Conservation (phyloP, 73 alveolate genomes). For the Breviolum minutum region DNA sequence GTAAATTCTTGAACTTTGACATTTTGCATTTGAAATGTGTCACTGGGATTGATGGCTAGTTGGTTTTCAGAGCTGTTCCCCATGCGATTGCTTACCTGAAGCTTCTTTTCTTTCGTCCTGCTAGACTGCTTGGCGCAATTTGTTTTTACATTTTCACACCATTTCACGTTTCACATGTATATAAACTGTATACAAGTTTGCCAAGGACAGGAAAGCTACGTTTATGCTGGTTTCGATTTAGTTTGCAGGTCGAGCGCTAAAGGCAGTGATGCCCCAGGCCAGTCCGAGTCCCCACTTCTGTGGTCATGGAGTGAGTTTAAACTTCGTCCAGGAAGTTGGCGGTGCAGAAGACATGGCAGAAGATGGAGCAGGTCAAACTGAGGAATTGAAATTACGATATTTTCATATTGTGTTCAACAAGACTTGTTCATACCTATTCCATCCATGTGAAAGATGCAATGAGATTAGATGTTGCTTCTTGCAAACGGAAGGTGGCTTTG, state of each 20-base stretch:
- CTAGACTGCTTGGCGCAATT: background rate
- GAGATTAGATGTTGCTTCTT: background rate
- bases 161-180: no score
- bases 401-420: background rate
- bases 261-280: constrained; percentile 38
- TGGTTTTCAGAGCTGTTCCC: background rate
- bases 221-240: no score
- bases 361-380: background rate
- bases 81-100: background rate
- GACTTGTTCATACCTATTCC: no score
- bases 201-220: no score
- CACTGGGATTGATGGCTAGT: no score
- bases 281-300: background rate
- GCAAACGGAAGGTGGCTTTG: background rate
- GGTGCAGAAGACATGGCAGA: constrained; percentile 15
- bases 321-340: constrained; percentile 1
- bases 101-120: background rate
- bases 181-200: no score
- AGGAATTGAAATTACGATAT: background rate
- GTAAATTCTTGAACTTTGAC: no score
- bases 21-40: no score
- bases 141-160: background rate
- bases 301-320: background rate
- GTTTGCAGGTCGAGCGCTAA: constrained; percentile 17
- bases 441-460: no score